These are phyloP conservation scores for Ormosia semicastrata DNA, from an alignment of 306 rosid genomes.

Conservation along the genomic window DNA sequence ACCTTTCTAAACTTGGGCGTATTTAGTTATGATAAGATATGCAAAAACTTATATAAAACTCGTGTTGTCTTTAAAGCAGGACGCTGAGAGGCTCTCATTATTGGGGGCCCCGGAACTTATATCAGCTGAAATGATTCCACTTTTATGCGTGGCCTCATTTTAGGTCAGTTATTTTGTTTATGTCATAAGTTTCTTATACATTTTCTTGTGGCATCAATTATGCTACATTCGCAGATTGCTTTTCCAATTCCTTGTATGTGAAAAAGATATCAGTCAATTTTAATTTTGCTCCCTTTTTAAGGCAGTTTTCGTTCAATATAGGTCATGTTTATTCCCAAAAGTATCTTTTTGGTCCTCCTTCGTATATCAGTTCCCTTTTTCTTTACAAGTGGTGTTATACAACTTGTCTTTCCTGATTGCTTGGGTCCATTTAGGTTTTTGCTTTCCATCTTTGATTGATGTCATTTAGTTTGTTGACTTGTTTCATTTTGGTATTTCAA, in stretches of 20 bases:
- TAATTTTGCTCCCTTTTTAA: background rate
- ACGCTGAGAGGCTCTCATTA: slow-evolving; percentile 67
- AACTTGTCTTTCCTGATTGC: background rate
- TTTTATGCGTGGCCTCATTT: slow-evolving; percentile 73
- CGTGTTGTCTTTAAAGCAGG: slow-evolving; percentile 77
- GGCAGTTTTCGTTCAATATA: slow-evolving; percentile 7
- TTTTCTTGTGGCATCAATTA: slow-evolving; percentile 49
- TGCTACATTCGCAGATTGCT: slow-evolving; percentile 52
- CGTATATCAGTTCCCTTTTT: slow-evolving; percentile 21
- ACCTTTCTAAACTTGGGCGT: slow-evolving; percentile 57
- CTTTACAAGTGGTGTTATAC: background rate
- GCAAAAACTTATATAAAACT: slow-evolving; percentile 61
- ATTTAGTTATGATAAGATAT: slow-evolving; percentile 40
- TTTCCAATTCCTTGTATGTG: slow-evolving; percentile 43
- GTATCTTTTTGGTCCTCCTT: background rate
- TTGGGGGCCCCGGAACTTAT: slow-evolving; percentile 69
- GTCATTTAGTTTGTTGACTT: background rate
- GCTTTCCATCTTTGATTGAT: background rate
- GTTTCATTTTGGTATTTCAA: background rate
- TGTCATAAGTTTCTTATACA: slow-evolving; percentile 47
- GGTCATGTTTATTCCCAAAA: slow-evolving; percentile 6
- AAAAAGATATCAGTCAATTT: slow-evolving; percentile 34
- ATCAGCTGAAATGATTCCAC: slow-evolving; percentile 77
- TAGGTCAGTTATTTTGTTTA: slow-evolving; percentile 72
- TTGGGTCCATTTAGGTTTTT: background rate